A percentile compares a stretch with the other conserved stretches of the same genome.
Evolutionary conservation across 345 rosid species (phyloP).

Genomic region (Garcia nutans): DNA sequence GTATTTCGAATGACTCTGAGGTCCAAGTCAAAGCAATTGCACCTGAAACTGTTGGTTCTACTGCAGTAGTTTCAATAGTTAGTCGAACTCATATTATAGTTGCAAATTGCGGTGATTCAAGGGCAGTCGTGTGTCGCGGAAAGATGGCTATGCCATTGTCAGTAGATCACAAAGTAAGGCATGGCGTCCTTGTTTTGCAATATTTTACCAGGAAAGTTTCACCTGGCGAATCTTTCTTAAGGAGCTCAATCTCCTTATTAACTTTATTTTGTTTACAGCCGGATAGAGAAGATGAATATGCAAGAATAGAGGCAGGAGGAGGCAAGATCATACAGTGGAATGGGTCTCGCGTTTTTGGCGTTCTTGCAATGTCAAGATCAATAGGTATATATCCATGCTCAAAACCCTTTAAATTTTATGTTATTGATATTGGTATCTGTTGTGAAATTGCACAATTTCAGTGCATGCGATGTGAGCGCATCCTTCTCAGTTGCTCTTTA

Average conservation of each 20-base stretch:
- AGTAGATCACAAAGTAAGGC: constrained; percentile 67
- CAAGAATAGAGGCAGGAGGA: constrained; percentile 75
- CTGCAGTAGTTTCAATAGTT: constrained; percentile 68
- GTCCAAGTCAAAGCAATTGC: constrained; percentile 31
- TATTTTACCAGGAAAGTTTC: not conserved
- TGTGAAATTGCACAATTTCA: no score
- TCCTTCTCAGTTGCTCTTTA: no score
- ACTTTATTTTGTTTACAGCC: constrained; percentile 48
- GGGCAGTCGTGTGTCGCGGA: constrained; percentile 73
- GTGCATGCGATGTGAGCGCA: no score
- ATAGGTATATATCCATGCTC: constrained; percentile 42
- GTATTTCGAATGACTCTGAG: not conserved
- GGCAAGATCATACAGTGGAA: constrained; percentile 81
- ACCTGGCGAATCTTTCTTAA: not conserved
- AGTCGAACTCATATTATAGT: constrained; percentile 58
- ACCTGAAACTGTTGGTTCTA: constrained; percentile 80
- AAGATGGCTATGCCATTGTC: constrained; percentile 56
- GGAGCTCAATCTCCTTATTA: constrained; percentile 7
- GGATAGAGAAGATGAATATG: constrained; percentile 73
- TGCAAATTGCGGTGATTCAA: constrained; percentile 79
- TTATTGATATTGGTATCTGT: not conserved
- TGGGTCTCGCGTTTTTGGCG: constrained; percentile 72
- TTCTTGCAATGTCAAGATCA: constrained; percentile 91
- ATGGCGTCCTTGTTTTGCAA: not conserved
- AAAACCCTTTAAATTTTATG: not conserved